Evolutionary conservation across 768 basidiomycete species (phyloP), one percentile per base, ranked within the genome.

Genomic region (Hygrophorus pudorinus): DNA sequence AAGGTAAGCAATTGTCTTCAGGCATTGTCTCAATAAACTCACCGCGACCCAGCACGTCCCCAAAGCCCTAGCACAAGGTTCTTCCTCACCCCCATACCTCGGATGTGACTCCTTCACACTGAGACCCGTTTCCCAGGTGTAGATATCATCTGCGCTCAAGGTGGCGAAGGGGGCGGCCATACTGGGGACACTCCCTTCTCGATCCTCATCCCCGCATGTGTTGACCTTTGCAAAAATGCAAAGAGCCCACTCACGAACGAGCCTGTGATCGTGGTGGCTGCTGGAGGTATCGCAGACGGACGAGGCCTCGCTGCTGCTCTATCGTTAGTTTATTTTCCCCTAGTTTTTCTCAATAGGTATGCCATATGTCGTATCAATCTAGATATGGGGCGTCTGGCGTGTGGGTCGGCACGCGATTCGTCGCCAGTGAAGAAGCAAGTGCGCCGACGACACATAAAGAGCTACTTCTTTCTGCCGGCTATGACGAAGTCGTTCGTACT

Each of bases 101-200:
- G 7, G 3, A 7, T 24, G 24, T 7, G 24, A 24, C 7, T 24
- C 24, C 24, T 7, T 7, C 24, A 24, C 24, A 7, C 24, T 24
- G 24, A 24, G 3, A 24, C 7, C 24, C 24, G 7, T 24, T 7
- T 24, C 24, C 24, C 24, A 21, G 85, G 92, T 30, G 85, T 88
- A 28, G 92, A 97, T 55, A 68, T 97, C 48, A 93, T 97, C 57
- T 96, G 92, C 55, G 90, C 90, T 2, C 91, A 94, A 64, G 91
- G 83, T 2, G 87, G 88, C 20, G 92, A 96, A 64, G 92, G 86
- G 31, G 89, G 90, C 41, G 87, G 86, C 11, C 79, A 81, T 68
- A 93, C 92, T 0, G 92, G 92, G 16, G 81, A 85, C 49, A 78
- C 81, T 5, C 76, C 90, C 1, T 81, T 85, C 3, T 81, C 81